These are phyloP conservation scores for Bathelium albidoporum DNA, from an alignment of 495 filamentous ascomycete species.

Conservation along the genomic window DNA sequence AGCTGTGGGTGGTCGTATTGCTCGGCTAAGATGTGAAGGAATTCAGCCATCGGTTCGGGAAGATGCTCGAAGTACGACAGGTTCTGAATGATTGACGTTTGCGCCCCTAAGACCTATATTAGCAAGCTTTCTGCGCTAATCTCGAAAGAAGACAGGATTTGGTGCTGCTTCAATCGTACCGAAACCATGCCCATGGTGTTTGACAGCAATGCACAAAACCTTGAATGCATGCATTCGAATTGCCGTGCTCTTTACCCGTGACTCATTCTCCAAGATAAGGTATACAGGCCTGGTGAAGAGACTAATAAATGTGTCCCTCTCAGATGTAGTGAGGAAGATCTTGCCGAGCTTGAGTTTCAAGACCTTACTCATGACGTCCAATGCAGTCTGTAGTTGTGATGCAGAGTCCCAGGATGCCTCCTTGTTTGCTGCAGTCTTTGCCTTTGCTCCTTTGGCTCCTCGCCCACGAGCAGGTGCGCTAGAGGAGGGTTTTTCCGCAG, in stretches of 20 bases:
- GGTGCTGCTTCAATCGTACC: slow-evolving; percentile 40
- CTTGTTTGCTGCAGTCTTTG: slow-evolving; percentile 48
- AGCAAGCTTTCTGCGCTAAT: neutral
- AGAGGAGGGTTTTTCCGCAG: slow-evolving; percentile 72
- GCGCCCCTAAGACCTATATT: slow-evolving; percentile 54
- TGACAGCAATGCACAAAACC: slow-evolving; percentile 90
- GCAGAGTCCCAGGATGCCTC: slow-evolving; percentile 83
- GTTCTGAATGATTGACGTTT: slow-evolving; percentile 95
- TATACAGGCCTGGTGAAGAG: slow-evolving; percentile 92
- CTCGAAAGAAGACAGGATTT: neutral
- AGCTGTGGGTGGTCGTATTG: slow-evolving; percentile 98
- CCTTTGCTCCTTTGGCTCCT: slow-evolving; percentile 67
- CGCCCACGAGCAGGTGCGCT: slow-evolving; percentile 53
- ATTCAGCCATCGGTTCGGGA: slow-evolving; percentile 97
- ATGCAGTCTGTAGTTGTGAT: slow-evolving; percentile 70
- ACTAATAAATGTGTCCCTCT: slow-evolving; percentile 86
- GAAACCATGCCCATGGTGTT: slow-evolving; percentile 96
- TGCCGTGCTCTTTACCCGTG: slow-evolving; percentile 78
- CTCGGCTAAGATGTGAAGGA: slow-evolving; percentile 87
- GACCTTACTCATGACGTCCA: slow-evolving; percentile 93
- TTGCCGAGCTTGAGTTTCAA: slow-evolving; percentile 83
- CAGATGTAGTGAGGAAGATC: slow-evolving; percentile 93
- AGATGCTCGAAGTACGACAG: slow-evolving; percentile 97
- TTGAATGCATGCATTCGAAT: slow-evolving; percentile 96
- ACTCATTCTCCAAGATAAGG: slow-evolving; percentile 85